Conservation (phyloP, 192 early-diverging fungal species). For the Coemansia sp. region DNA sequence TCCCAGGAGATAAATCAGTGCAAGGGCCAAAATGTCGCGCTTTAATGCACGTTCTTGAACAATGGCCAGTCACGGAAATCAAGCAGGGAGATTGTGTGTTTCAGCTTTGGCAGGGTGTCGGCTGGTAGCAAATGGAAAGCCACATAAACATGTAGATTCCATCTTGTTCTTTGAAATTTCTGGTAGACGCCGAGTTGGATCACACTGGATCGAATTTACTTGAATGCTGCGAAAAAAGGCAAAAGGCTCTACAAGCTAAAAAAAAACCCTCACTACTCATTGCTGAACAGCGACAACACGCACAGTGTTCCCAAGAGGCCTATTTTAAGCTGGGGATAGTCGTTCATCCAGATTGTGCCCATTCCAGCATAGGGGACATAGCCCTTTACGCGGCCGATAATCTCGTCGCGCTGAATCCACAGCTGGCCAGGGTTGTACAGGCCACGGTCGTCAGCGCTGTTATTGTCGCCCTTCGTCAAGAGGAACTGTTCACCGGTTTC, state of each 20-base stretch:
- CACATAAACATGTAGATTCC: neutral
- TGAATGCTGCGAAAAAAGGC: no score
- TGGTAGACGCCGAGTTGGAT: no score
- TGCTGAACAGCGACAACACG: constrained; percentile 66
- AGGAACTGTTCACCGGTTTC: constrained; percentile 78
- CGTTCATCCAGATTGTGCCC: constrained; percentile 95
- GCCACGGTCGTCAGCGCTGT: constrained; percentile 84
- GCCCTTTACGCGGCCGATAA: constrained; percentile 86
- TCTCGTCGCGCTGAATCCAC: constrained; percentile 88
- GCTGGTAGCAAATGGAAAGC: neutral
- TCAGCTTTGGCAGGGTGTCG: neutral
- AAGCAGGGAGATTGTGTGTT: neutral
- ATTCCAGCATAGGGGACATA: constrained; percentile 93
- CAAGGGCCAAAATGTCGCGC: neutral
- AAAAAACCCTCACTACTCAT: constrained; percentile 51
- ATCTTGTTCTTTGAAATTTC: no score
- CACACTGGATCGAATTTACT: no score
- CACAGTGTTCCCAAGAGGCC: constrained; percentile 75
- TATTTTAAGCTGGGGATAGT: constrained; percentile 91
- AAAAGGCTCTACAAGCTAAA: neutral
- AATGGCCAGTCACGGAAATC: neutral
- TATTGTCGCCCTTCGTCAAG: constrained; percentile 98
- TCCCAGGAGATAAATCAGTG: neutral
- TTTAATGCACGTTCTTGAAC: neutral
- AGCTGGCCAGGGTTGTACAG: constrained; percentile 81